These are phyloP conservation scores for Candida piceae DNA, from an alignment of 805 yeast genomes.

Conservation along the genomic window DNA sequence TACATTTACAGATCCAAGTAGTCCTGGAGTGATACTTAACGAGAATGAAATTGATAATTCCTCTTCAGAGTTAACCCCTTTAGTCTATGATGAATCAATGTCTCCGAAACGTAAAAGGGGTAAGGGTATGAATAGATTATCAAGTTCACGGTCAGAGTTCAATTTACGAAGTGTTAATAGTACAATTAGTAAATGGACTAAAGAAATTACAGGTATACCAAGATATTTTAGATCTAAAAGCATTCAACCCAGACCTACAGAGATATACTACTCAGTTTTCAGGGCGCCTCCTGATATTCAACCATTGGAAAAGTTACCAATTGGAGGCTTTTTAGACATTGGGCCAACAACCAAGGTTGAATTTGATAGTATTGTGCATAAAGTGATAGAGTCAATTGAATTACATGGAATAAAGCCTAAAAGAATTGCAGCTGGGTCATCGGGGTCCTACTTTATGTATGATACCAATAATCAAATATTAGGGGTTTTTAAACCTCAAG, in stretches of 20 bases:
- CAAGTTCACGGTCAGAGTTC: conserved; percentile 4
- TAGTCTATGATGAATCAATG: too few relatives aligned
- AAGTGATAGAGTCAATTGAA: conserved; percentile 43
- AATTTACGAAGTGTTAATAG: conserved; percentile 6
- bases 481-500: conserved; percentile 73
- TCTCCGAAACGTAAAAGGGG: too few relatives aligned
- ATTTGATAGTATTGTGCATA: conserved; percentile 38
- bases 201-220: conserved; percentile 11
- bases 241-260: conserved; percentile 25
- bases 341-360: conserved; percentile 25
- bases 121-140: background rate
- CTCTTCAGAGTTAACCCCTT: too few relatives aligned
- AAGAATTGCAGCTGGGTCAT: conserved; percentile 59
- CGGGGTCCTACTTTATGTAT: conserved; percentile 63
- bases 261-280: conserved; percentile 54
- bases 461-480: conserved; percentile 32
- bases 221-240: conserved; percentile 8
- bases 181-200: conserved; percentile 15
- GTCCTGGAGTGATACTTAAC: too few relatives aligned
- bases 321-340: conserved; percentile 18
- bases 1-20: too few relatives aligned
- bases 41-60: too few relatives aligned
- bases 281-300: conserved; percentile 32
- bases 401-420: conserved; percentile 37
- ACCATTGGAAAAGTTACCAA: conserved; percentile 27